phyloP scores from a whole-genome alignment of 495 filamentous ascomycete genomes.

The Penicillium antarcticum region DNA sequence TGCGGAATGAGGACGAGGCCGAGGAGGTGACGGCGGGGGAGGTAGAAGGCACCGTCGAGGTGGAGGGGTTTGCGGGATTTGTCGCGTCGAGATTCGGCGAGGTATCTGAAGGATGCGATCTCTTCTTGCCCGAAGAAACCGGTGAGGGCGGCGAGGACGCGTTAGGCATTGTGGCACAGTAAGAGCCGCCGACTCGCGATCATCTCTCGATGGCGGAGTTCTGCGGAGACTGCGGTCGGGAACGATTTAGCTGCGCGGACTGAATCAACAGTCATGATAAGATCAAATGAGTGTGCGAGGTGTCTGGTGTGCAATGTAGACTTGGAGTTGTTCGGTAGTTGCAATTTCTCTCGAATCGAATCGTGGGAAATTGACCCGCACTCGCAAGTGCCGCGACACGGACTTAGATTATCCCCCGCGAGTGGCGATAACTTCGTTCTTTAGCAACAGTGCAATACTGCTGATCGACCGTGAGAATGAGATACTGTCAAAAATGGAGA shows the following conservation, averaged over 20 bases:
- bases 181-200: constrained; percentile 29
- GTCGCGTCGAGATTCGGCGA: constrained; percentile 18
- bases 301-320: background rate
- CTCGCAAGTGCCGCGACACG: constrained; percentile 13
- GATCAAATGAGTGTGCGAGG: constrained; percentile 8
- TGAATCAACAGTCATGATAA: constrained; percentile 37
- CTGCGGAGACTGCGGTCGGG: constrained; percentile 27
- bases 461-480: background rate
- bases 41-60: constrained; percentile 10
- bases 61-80: constrained; percentile 11
- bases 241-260: constrained; percentile 16
- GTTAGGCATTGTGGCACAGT: constrained; percentile 37
- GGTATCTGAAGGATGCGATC: constrained; percentile 33
- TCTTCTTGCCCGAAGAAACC: constrained; percentile 39
- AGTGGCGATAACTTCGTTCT: background rate
- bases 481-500: constrained; percentile 1
- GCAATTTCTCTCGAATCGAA: background rate
- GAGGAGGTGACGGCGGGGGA: constrained; percentile 21
- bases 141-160: constrained; percentile 33
- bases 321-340: constrained; percentile 5
- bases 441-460: background rate
- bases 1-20: constrained; percentile 69
- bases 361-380: constrained; percentile 8
- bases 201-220: constrained; percentile 34
- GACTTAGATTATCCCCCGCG: constrained; percentile 18